Evolutionary conservation across 2,329 filamentous ascomycete species (phyloP).

Genomic region (Penicillium fuscoglaucum): DNA sequence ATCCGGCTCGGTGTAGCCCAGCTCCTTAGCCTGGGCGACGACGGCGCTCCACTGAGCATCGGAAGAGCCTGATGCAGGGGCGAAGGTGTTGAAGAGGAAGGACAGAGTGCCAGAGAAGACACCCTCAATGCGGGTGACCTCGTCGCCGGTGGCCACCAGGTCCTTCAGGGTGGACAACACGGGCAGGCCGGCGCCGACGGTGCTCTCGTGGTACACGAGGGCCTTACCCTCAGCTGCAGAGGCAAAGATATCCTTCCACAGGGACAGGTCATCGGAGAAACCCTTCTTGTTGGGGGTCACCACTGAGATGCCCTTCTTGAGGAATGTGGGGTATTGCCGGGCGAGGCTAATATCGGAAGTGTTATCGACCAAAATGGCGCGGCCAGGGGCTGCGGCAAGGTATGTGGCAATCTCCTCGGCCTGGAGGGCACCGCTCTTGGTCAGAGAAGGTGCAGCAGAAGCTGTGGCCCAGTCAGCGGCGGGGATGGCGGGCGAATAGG

Average conservation of each 20-base stretch:
- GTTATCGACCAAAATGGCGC: slow-evolving; percentile 88
- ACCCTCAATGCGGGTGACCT: slow-evolving; percentile 89
- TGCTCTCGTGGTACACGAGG: slow-evolving; percentile 92
- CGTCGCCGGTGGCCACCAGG: slow-evolving; percentile 88
- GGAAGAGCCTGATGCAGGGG: slow-evolving; percentile 66
- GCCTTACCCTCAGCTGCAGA: slow-evolving; percentile 65
- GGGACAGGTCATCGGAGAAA: slow-evolving; percentile 75
- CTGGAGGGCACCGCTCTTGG: slow-evolving; percentile 50
- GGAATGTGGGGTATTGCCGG: slow-evolving; percentile 75
- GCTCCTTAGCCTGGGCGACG: slow-evolving; percentile 85
- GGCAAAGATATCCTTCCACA: slow-evolving; percentile 86
- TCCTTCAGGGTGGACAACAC: slow-evolving; percentile 93
- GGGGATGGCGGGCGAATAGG: slow-evolving; percentile 65
- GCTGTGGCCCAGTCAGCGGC: slow-evolving; percentile 58
- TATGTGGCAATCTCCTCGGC: slow-evolving; percentile 73
- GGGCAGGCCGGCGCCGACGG: slow-evolving; percentile 88
- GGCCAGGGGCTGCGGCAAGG: slow-evolving; percentile 73
- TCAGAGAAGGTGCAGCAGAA: slow-evolving; percentile 62
- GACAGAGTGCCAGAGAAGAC: slow-evolving; percentile 98
- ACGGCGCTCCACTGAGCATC: slow-evolving; percentile 82
- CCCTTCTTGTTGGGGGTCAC: slow-evolving; percentile 99
- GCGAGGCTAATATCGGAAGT: slow-evolving; percentile 88
- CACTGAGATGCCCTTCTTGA: slow-evolving; percentile 80
- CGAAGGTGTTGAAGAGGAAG: slow-evolving; percentile 97
- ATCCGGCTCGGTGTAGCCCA: slow-evolving; percentile 90